A percentile compares a stretch with the other conserved stretches of the same genome.
Evolutionary conservation across 169 alveolate genomes (phyloP).

Genomic region (Pseudocohnilembus persalinus): DNA sequence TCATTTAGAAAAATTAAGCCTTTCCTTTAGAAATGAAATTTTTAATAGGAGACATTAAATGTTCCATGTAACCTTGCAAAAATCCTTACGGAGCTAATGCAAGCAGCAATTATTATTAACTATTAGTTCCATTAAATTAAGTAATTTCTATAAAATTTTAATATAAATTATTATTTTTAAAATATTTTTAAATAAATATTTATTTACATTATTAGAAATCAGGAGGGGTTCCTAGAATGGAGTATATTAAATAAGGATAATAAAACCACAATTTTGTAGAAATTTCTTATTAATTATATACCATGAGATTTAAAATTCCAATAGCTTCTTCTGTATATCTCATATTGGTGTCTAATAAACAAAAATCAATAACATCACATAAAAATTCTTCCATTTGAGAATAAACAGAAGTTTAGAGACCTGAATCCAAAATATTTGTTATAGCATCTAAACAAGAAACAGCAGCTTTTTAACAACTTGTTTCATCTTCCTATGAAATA

Average conservation of each 20-base stretch:
- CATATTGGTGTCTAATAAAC: neutral
- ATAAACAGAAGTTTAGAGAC: neutral
- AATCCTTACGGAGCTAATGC: slow-evolving; percentile 8
- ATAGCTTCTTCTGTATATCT: slow-evolving; percentile 12
- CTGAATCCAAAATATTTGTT: slow-evolving; percentile 43
- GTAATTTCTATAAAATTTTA: neutral
- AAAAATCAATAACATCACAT: slow-evolving; percentile 2
- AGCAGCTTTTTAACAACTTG: slow-evolving; percentile 54
- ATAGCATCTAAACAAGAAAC: slow-evolving; percentile 54
- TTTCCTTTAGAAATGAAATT: slow-evolving; percentile 20
- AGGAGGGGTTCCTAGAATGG: neutral
- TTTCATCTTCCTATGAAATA: slow-evolving; percentile 37
- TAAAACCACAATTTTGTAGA: slow-evolving; percentile 1
- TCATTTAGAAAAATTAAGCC: neutral
- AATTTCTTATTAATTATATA: neutral
- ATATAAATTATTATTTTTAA: neutral
- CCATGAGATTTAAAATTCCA: neutral
- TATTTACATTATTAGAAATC: neutral
- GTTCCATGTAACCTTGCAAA: neutral
- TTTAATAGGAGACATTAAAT: slow-evolving; percentile 5
- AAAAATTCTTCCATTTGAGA: slow-evolving; percentile 5
- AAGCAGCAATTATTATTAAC: neutral
- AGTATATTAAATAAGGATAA: slow-evolving; percentile 15
- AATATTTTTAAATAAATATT: no score
- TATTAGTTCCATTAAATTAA: slow-evolving; percentile 3